Base-by-base conservation (phyloP, 164 flowering plant species). In the Magnolia officinalis region DNA sequence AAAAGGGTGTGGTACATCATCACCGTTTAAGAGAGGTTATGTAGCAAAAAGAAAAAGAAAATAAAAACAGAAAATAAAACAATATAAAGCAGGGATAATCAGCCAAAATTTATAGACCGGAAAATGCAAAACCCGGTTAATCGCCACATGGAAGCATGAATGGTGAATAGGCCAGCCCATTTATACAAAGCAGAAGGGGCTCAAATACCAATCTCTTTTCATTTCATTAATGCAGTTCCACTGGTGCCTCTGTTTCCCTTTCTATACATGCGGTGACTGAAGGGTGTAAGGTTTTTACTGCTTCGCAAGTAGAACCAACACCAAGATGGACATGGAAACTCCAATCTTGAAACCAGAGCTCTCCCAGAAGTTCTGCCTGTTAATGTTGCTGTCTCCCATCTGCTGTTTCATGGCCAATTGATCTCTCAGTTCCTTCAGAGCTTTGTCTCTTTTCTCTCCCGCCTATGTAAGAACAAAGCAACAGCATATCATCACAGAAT, bases 371-470 rank as follows among this genome's bases (percentile, higher is more conserved):
- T 90, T 96, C 50, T 87, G 88, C 69, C 89, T 89, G 65, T 85
- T 90, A 14, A 10, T 18, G 67, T 72, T 74, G 8, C 63, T 79
- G 14, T 78, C 78, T 71, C 24, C 81, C 2, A n/a, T 79, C 63
- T 84, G 85, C 79, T 87, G 78, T 80, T 87, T 89, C 37, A 85
- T 78, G 29, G 88, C 87, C 72, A 91, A 71, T 74, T 92, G 93
- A 79, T 91, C 97, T 80, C 85, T 85, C 13, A 96, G 90, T 75
- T 96, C 98, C 77, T 92, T 90, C 65, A 96, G 45, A 70, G 88
- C 91, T 82, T 85, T 90, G 80, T 96, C 97, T 82, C 96, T 86
- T 76, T 87, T 82, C 81, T 94, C 97, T 55, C 93, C 97, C 92
- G 88, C 86, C 99, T 96, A 37, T 69, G 5, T 70, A 76, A 26